phyloP scores from a whole-genome alignment of 1,284 basidiomycete species.

The Cutaneotrichosporon sp. region DNA sequence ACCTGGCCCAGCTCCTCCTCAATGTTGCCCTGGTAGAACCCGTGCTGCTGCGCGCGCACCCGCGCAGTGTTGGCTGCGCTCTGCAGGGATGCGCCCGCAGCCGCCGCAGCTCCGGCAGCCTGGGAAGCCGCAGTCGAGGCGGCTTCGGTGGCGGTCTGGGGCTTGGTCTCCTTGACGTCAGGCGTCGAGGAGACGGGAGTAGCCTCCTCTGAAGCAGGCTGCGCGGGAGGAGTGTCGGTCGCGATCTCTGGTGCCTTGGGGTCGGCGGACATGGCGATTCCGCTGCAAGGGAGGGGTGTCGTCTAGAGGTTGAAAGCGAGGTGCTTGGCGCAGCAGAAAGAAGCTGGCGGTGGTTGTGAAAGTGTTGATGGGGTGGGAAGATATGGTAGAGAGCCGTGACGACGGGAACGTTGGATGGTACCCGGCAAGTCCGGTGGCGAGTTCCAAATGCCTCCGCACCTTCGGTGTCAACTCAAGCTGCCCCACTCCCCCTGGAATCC shows the following conservation, averaged over 20 bases:
- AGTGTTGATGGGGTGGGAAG: not conserved
- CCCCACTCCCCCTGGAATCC: too few species aligned
- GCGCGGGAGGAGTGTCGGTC: not conserved
- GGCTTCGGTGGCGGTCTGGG: not conserved
- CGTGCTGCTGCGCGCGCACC: slow-evolving; percentile 39
- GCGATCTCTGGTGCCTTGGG: not conserved
- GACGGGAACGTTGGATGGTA: too few species aligned
- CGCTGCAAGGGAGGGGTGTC: not conserved
- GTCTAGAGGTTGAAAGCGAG: not conserved
- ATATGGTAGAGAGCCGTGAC: not conserved
- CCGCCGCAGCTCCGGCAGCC: slow-evolving; percentile 1
- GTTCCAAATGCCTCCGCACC: not conserved
- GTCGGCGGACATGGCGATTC: slow-evolving; percentile 3
- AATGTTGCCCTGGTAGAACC: slow-evolving; percentile 55
- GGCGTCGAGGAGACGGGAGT: not conserved
- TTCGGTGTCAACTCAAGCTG: too few species aligned
- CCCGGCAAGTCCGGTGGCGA: not conserved
- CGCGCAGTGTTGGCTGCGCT: not conserved
- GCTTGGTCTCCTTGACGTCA: not conserved
- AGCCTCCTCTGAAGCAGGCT: not conserved
- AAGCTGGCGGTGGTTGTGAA: not conserved
- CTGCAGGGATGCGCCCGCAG: slow-evolving; percentile 4
- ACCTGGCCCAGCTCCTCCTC: slow-evolving; percentile 86
- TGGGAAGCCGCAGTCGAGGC: slow-evolving; percentile 2
- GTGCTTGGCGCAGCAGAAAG: not conserved